Evolutionary conservation across 306 rosid genomes (phyloP).

Genomic region (Acacia crassicarpa): DNA sequence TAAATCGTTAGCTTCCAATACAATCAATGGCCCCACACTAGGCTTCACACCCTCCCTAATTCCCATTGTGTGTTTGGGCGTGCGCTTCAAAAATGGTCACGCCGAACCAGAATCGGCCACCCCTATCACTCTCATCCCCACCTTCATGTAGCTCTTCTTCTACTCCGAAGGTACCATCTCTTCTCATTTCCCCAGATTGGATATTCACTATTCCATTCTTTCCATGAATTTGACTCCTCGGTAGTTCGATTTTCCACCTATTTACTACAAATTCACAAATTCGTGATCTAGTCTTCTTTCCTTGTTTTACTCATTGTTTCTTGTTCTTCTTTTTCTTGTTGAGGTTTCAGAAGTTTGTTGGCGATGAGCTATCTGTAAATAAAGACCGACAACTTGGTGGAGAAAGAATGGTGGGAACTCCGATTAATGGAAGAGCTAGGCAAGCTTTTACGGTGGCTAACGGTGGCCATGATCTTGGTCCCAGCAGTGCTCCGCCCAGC

Average conservation of each 20-base stretch:
- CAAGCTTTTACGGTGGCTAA: constrained; percentile 66
- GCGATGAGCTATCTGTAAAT: constrained; percentile 52
- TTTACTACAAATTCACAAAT: neutral
- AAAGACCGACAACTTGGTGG: constrained; percentile 41
- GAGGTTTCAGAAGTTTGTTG: constrained; percentile 32
- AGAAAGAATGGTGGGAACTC: constrained; percentile 78
- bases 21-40: constrained; percentile 86
- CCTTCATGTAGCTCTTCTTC: constrained; percentile 36
- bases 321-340: neutral
- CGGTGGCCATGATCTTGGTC: constrained; percentile 73
- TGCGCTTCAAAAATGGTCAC: constrained; percentile 62
- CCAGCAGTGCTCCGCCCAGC: constrained; percentile 78
- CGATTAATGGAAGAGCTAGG: constrained; percentile 67
- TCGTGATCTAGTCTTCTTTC: constrained; percentile 6
- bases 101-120: constrained; percentile 43
- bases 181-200: constrained; percentile 24
- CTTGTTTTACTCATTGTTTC: neutral
- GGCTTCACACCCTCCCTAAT: constrained; percentile 37
- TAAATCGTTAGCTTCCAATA: constrained; percentile 67
- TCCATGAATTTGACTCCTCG: constrained; percentile 27
- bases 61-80: neutral
- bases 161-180: constrained; percentile 33
- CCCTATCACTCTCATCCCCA: constrained; percentile 42
- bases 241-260: constrained; percentile 16
- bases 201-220: constrained; percentile 12